Evolutionary conservation across 345 rosid genomes (phyloP), one percentile per base, ranked within the genome.

Genomic region (Populus nigra): DNA sequence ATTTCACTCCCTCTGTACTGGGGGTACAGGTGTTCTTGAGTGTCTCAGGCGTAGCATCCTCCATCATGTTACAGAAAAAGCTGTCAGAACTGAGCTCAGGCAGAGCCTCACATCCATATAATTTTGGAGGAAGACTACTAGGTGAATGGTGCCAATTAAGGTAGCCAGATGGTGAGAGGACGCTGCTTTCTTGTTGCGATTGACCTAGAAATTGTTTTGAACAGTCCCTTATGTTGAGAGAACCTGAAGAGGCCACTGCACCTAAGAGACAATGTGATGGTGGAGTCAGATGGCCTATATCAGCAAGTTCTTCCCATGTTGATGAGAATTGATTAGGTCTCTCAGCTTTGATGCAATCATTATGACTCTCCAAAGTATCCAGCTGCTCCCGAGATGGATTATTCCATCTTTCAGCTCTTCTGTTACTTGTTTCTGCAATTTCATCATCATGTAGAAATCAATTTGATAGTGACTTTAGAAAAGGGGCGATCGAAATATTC

Each of bases 381-480:
- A 39, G 35, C 63, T 13, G 71, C 62, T 76, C 76, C 36, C 76
- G 84, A 75, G 86, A 79, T 66, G 33, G 80, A 78, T 77, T 77
- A 36, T 73, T 70, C 75, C 63, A 45, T 59, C 74, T 68, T 75
- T 75, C 78, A 31, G 20, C 68, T 74, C 75, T 73, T 43, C 18
- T 61, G 57, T 65, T 43, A 13, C 33, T 73, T 45, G 72, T n/a
- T 65, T 78, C 90, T 85, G 85, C 29, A 79, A 41, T 31, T 62
- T 33, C 76, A 62, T 39, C 35, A 36, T 74, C 39, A 23, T 63
- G 31, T 15, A 43, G 22, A 53, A 67, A 62, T 61, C 38, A 75
- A 16, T 39, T 57, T 8, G 15, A 57, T n/a, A n/a, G 15, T n/a
- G 25, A 57, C 63, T 9, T n/a, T 4, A 22, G 63, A 57, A 57